Evolutionary conservation across 768 basidiomycete species (phyloP), one percentile per base, ranked within the genome.

Genomic region (Tricholoma terreum): DNA sequence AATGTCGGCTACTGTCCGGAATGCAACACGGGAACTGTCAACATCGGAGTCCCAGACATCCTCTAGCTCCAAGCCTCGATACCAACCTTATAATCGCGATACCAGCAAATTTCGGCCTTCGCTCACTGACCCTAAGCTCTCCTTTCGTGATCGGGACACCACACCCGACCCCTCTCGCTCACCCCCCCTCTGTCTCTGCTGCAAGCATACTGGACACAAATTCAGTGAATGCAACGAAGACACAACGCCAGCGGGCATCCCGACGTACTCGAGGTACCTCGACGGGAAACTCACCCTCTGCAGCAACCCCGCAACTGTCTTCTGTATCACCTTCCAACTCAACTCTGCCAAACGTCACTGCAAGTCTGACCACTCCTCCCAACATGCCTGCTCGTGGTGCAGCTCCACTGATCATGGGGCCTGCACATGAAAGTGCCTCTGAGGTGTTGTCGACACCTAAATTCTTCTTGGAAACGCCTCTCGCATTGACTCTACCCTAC

Each of bases 371-470:
- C 58, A 60, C 43, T 34, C 61, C 21, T 35, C 22, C 3, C 46
- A 53, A 46, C 68, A 71, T 40, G 45, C 61, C 24, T 71, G 67
- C 53, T 61, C 65, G 9, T 65, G 65, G 56, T 71, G 69, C 48
- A 65, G 67, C 21, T 58, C 54, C 11, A 30, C 55, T n/a, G n/a
- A n/a, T 19, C 68, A 71, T 55, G 33, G 55, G 12, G 65, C 69
- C 19, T 60, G 54, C 42, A 33, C n/a, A n/a, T n/a, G n/a, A n/a
- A n/a, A n/a, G n/a, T n/a, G n/a, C n/a, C n/a, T n/a, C n/a, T n/a
- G n/a, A 49, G 45, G 55, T 24, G 46, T 21, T 34, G 4, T 24
- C 14, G 8, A 19, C 31, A 31, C 55, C 17, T 34, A 35, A 17
- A 38, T 5, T 15, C 48, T 49, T 56, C 55, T 56, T 56, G 55